Evolutionary conservation across 2,329 filamentous ascomycete genomes (phyloP).

Genomic region (Akanthomyces muscarius): DNA sequence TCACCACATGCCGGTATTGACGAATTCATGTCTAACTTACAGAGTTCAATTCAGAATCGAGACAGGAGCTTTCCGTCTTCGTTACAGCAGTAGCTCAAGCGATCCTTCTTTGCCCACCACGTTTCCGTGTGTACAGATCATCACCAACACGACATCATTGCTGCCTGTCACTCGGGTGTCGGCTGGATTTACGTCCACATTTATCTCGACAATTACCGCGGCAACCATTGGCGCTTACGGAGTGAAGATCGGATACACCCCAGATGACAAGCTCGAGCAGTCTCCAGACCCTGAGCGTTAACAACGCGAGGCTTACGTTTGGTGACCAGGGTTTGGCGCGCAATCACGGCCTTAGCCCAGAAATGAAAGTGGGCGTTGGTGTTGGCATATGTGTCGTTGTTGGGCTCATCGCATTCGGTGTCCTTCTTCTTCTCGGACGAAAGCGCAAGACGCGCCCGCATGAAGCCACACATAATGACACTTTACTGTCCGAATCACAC

Average conservation of each 20-base stretch:
- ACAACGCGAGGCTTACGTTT: not conserved
- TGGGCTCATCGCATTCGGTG: not conserved
- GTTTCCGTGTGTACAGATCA: not conserved
- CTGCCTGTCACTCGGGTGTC: not conserved
- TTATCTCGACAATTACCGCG: not conserved
- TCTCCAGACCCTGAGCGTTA: constrained; percentile 4
- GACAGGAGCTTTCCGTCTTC: not conserved
- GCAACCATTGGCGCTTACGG: not conserved
- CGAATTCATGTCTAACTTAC: not conserved
- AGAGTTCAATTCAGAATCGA: not conserved
- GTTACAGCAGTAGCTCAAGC: not conserved
- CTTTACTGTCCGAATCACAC: not conserved
- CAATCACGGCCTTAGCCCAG: not conserved
- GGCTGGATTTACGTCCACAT: not conserved
- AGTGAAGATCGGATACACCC: not conserved
- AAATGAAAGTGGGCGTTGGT: not conserved
- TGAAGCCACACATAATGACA: not conserved
- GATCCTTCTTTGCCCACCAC: not conserved
- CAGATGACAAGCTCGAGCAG: not conserved
- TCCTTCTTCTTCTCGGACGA: not conserved
- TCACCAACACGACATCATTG: not conserved
- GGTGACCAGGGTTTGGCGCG: not conserved
- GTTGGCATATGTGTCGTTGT: not conserved
- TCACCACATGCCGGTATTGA: not conserved
- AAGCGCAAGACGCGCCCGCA: not conserved